phyloP scores from a whole-genome alignment of 352 stramenopile genomes.

The Pythium myriotylum region DNA sequence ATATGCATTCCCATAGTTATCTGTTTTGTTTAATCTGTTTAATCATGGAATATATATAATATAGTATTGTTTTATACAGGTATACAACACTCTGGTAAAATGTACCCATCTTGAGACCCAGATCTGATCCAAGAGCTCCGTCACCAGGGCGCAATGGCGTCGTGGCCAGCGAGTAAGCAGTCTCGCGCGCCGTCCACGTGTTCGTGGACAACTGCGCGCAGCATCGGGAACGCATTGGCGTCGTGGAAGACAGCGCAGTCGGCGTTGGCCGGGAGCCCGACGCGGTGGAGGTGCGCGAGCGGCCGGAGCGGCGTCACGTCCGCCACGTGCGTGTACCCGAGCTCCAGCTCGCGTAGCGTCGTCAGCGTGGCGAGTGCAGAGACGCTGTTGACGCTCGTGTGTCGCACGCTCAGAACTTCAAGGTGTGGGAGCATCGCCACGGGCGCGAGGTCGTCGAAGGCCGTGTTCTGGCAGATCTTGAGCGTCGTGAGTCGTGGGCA shows the following conservation, averaged over 20 bases:
- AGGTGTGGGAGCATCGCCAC: background rate
- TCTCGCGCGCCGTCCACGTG: background rate
- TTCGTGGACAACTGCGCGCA: conserved; percentile 10
- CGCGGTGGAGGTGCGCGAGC: conserved; percentile 4
- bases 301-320: background rate
- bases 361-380: background rate
- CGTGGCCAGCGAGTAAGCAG: conserved; percentile 7
- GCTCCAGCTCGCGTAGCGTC: conserved; percentile 11
- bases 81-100: background rate
- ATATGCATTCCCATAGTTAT: too few species aligned
- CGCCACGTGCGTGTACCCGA: conserved; percentile 1
- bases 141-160: conserved; percentile 5
- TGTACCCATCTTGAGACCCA: conserved; percentile 5
- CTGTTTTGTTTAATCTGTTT: too few species aligned
- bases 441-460: conserved; percentile 7
- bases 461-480: conserved; percentile 15
- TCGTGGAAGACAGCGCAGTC: conserved; percentile 16
- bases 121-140: too few species aligned
- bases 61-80: too few species aligned
- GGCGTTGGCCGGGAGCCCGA: conserved; percentile 3
- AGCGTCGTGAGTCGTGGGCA: conserved; percentile 1
- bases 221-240: conserved; percentile 12
- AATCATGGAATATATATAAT: too few species aligned
- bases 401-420: conserved; percentile 6
- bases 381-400: conserved; percentile 8